Evolutionary conservation across 2,329 filamentous ascomycete species (phyloP), one percentile per base, ranked within the genome.

Genomic region (Rhinocladiella similis): DNA sequence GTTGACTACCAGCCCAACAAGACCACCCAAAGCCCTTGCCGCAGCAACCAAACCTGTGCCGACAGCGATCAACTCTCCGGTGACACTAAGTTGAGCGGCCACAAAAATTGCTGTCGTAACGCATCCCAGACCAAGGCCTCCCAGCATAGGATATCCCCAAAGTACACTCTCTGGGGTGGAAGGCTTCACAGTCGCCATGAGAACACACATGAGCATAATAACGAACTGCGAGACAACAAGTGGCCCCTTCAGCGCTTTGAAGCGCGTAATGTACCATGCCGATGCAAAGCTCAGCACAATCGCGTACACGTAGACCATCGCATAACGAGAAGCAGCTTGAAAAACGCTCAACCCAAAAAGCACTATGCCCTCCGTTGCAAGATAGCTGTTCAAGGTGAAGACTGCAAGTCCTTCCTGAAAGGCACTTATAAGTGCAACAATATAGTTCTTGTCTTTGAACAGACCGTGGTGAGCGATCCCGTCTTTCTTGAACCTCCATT

Each of bases 401-500:
- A 39, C 3, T 3, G 36, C 36, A 4, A 18, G 5, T 5, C 36
- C 36, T 10, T 39, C 36, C 10, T 3, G 3, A 5, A 14, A 14
- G 36, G 10, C 10, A 5, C 4, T 10, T 4, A 39, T 4, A 3
- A 18, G 14, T 5, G 36, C 36, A 39, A 39, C 10, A 14, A 5
- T 5, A 10, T 4, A 14, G 12, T 39, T 39, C 5, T 10, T 14
- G 14, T 39, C 14, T 69, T 72, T 3, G 82, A 79, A 43, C 82
- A 79, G 18, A 72, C 67, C 5, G 74, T 69, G 0, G 78, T 72
- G 72, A 27, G 85, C 68, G 1, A 70, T 49, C 1, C 75, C 73
- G 0, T 77, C 80, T 0, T 82, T 77, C 4, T 74, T 74, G 66
- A 87, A 78, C 3, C 80, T 71, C 57, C 80, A 80, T 68, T 85